Percentiles rank a stretch among this genome's conserved stretches.
phyloP scores from a whole-genome alignment of 2,329 filamentous ascomycete genomes.

The Clathrospora elynae region DNA sequence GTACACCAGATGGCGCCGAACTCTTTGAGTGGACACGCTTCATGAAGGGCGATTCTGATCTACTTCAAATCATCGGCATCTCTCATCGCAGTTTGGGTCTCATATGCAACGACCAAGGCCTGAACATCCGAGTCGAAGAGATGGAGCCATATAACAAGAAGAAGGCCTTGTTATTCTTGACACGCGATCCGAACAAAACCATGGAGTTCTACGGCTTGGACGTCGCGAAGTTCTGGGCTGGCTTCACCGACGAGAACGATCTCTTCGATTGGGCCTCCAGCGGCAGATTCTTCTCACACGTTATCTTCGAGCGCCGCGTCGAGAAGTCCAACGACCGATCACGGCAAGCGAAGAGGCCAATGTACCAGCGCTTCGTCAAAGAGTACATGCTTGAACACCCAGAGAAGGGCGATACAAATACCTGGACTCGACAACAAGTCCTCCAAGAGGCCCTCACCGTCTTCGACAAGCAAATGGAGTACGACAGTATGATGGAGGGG shows the following conservation, averaged over 20 bases:
- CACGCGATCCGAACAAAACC: constrained; percentile 59
- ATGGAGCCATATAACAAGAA: constrained; percentile 66
- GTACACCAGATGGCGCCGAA: constrained; percentile 29
- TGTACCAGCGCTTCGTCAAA: constrained; percentile 66
- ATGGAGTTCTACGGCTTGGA: constrained; percentile 69
- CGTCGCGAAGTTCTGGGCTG: constrained; percentile 55
- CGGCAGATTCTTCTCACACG: constrained; percentile 64
- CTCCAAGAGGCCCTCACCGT: constrained; percentile 58
- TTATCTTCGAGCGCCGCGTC: constrained; percentile 38
- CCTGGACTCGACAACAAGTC: constrained; percentile 52
- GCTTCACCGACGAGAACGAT: constrained; percentile 61
- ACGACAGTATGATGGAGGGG: constrained; percentile 48
- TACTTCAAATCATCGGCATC: constrained; percentile 68
- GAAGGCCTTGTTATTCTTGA: constrained; percentile 64
- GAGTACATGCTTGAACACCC: constrained; percentile 65
- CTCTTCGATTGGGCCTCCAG: constrained; percentile 66
- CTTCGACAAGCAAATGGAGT: constrained; percentile 58
- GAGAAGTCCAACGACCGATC: constrained; percentile 61
- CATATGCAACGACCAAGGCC: constrained; percentile 65
- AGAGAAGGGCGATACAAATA: constrained; percentile 37
- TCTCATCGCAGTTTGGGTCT: constrained; percentile 69
- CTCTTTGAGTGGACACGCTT: constrained; percentile 67
- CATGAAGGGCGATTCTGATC: constrained; percentile 72
- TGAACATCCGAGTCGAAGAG: constrained; percentile 70
- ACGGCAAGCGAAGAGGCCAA: constrained; percentile 59